Base-by-base conservation (phyloP, 441 rosid species). In the Raphanus hybrid region DNA sequence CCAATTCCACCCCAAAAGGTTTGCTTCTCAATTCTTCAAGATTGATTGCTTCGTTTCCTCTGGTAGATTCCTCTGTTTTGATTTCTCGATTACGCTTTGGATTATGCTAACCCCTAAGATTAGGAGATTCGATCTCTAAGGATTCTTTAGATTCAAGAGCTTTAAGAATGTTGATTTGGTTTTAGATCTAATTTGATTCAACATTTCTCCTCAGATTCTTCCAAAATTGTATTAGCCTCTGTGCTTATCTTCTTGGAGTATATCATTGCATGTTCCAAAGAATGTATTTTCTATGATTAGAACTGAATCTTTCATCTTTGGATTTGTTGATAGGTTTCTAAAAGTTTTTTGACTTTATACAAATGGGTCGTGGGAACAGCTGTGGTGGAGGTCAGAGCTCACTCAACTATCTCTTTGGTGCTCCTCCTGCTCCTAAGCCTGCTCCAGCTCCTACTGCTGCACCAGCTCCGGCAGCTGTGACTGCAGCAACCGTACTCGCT, bases 361-460 rank as follows among this genome's bases (percentile, higher is more conserved):
- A 0, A 91, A 29, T 91, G 93, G 89, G 89, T 77, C 94, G 92
- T 39, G 94, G 93, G 81, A 88, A 85, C 62, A 90, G 97, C 63
- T 78, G 86, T 70, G 97, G 94, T 63, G 94, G 97, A 43, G 97
- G 97, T 23, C 92, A 88, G 83, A 90, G 97, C 79, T 91, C 94
- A 58, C 64, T 91, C 67, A 84, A 89, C 15, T 91, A 91, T 82
- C 86, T 90, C 50, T 91, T 91, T 81, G 88, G 94, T 3, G 80
- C 86, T 50, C 89, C 87, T 80, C 97, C 92, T 39, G 86, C 92
- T 71, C 81, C 94, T 50, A 86, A 79, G 10, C 71, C 89, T 15
- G 75, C 82, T 29, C 34, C 34, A 29, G 34, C 34, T 29, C 34
- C 34, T 29, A 0, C 34, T 29, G 34, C 5, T 29, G 34, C 34